Evolutionary conservation across 495 filamentous ascomycete species (phyloP), one percentile per base, ranked within the genome.

Genomic region (Xylaria acuta): DNA sequence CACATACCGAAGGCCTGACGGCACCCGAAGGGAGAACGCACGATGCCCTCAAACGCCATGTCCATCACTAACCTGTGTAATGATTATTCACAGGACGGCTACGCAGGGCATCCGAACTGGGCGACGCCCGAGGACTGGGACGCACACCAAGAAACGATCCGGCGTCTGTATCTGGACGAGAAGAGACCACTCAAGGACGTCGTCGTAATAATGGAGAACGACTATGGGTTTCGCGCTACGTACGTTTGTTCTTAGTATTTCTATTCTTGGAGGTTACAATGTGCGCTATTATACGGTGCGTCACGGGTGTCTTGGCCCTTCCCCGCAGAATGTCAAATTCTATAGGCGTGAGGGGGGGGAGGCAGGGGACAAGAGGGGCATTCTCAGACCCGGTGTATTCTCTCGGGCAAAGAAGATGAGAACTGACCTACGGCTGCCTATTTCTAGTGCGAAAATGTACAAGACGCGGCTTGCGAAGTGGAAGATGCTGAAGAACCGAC

Each of bases 201-300:
- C 77, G 98, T 99, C 95, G 97, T 98, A 81, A 99, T 99, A 80
- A 98, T 99, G 97, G 96, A 99, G 77, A 94, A 97, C 80, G 64
- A 74, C 49, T 78, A 72, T 43, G 76, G 74, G 1, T 79, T 79
- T 51, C 77, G 77, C 67, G 77, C 77, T 68, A 78, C 77, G 77
- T 79, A 79, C 67, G 77, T 76, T 65, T 51, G n/a, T 53, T 12
- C 54, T 25, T 60, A 34, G 41, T 22, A 40, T 64, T 51, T 60
- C 64, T 60, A 53, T 63, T 63, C 54, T 43, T 63, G 58, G 49
- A n/a, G n/a, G 49, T 54, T 43, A n/a, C 53, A 59, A 12, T 60
- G n/a, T 38, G 11, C 47, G 51, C 51, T 43, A 51, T 11, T 60
- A 36, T 43, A 64, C 62, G 32, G 34, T 47, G 1, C 40, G 22